phyloP scores from a whole-genome alignment of 768 basidiomycete genomes.

The Mycena vitilis region DNA sequence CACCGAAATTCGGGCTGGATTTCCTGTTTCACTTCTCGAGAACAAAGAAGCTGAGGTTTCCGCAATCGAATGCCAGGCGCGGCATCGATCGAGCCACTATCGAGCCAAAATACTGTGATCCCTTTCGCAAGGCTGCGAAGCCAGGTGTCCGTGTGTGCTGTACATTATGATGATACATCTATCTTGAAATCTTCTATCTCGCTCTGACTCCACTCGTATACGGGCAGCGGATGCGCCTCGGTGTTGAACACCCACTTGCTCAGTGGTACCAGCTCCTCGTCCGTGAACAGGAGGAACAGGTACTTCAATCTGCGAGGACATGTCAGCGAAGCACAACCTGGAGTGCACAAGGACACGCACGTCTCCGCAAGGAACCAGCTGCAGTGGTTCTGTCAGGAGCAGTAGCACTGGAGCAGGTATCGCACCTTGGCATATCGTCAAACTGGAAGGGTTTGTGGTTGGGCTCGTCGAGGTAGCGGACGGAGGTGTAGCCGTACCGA shows the following conservation, averaged over 20 bases:
- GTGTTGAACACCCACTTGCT: conserved; percentile 74
- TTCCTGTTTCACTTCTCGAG: too few species aligned
- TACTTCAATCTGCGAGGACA: conserved; percentile 59
- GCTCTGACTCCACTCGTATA: conserved; percentile 68
- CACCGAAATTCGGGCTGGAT: too few species aligned
- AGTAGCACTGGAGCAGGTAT: too few species aligned
- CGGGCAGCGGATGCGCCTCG: conserved; percentile 78
- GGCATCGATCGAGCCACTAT: too few species aligned
- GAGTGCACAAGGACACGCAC: conserved; percentile 28
- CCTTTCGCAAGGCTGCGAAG: too few species aligned
- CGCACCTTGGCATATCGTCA: conserved; percentile 56
- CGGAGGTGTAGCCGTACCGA: conserved; percentile 39
- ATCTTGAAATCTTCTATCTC: conserved; percentile 62
- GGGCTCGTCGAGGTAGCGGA: conserved; percentile 54
- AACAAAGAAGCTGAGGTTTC: too few species aligned
- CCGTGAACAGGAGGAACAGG: conserved; percentile 72
- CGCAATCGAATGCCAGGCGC: too few species aligned
- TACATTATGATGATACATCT: conserved; percentile 8
- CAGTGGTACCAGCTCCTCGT: conserved; percentile 62
- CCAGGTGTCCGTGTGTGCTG: too few species aligned
- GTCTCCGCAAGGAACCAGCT: conserved; percentile 61
- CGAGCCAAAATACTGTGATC: too few species aligned
- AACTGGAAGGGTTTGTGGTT: conserved; percentile 61
- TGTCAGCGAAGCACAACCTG: not conserved
- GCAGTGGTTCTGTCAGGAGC: conserved; percentile 30